Base-by-base conservation (phyloP, 345 rosid species). In the Hibiscus mutabilis region DNA sequence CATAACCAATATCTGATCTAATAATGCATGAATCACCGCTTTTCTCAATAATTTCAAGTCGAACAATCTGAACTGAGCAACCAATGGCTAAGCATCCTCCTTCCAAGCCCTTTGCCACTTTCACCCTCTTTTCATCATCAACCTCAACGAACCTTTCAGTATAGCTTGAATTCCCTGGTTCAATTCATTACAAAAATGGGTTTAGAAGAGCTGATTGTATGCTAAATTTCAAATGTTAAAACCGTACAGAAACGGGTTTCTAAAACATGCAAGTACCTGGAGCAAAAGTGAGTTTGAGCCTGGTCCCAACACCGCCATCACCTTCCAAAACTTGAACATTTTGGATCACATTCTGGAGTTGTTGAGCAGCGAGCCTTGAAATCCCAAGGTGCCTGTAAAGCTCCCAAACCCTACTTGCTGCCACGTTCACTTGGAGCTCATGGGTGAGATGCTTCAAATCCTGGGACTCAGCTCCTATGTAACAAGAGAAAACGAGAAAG, bases 321-420 rank as follows among this genome's bases (percentile, higher is more conserved):
- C 68, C 52, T 42, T 22, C 14, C 52, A 64, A 64, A 42, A 64
- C 68, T 1, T 42, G 2, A 22, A 64, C 15, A 9, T 15, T 42
- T 42, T 42, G 68, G 53, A 64, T 42, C 0, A 40, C 68, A 13
- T 21, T 21, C 22, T 21, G 22, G 18, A 64, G 68, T 3, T 64
- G 11, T 21, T 22, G n/a, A 11, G 68, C 68, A 12, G 68, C 18
- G 13, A 64, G 68, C 10, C 5, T 21, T 21, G 53, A 21, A 27
- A 64, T 40, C 15, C 68, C 68, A 5, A 64, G 53, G 18, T 42
- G 10, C 14, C 68, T 64, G 31, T 64, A 64, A 21, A 64, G 68
- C 0, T 21, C 5, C 68, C 68, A 64, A 19, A 64, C 68, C 16
- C 24, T 22, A 64, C 5, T 42, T 42, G 68, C 68, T 5, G 68